Base-by-base conservation (phyloP, 2,329 filamentous ascomycete species). In the Calonectria ilicicola region DNA sequence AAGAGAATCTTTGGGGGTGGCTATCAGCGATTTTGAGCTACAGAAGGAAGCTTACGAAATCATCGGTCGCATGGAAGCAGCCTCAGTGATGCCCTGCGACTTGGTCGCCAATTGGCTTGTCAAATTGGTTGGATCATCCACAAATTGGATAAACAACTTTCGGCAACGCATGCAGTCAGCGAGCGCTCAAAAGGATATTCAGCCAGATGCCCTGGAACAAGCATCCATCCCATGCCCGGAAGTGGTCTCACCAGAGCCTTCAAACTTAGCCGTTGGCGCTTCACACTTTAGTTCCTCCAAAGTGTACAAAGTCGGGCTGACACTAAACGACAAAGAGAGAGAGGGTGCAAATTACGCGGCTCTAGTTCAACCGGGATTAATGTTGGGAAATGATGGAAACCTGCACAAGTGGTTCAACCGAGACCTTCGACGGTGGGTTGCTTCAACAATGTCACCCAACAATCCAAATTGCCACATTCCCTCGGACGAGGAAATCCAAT, bases 401-500 rank as follows among this genome's bases (percentile, higher is more conserved):
- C 53, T 60, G 9, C 35, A 60, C 21, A 21, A 38, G 17, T 60
- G 53, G 53, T 26, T 60, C 17, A 38, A 29, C 3, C 32, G 53
- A 40, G 53, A 60, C n/a, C 53, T 60, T 10, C 53, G 72, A 0
- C 73, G 76, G 0, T 79, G 76, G 58, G 76, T 77, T 1, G 74
- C 74, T 5, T 75, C 71, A 9, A 75, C 75, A 2, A 83, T 76
- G 82, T 82, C 75, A 53, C 82, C 69, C 65, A 81, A 74, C 19
- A 79, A 79, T 10, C 77, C 77, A 1, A 77, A 76, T 69, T 79
- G 60, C 58, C 76, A 77, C 2, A 63, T 81, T 0, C 82, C 82
- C 1, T 83, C 81, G 0, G 83, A 85, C 27, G 79, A 80, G 7
- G 82, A 84, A 63, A 67, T 85, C 2, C 74, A 81, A 35, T 67